Base-by-base conservation (phyloP, 2,329 filamentous ascomycete species). In the Hypoxylon sp. region DNA sequence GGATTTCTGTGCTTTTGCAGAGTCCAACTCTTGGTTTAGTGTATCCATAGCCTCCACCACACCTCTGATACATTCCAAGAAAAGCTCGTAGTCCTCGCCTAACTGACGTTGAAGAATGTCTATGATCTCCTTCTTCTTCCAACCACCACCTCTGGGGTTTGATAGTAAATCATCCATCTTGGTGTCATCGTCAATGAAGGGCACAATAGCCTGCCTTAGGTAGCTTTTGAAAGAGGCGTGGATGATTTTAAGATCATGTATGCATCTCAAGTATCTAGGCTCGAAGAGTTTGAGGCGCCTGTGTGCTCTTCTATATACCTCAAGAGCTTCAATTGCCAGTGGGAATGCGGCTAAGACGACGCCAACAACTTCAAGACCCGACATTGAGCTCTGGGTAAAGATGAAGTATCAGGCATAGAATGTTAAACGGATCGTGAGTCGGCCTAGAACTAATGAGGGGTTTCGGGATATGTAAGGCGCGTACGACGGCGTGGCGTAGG, bases 321-420 rank as follows among this genome's bases (percentile, higher is more conserved):
- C 53, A 2, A 65, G 48, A 8, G 43, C 60, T 11, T 12, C 31
- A 9, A 66, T 52, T 23, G 51, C 54, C 12, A 63, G 29, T 12
- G 61, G 59, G 29, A 64, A 63, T 12, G 60, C 59, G 4, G 55
- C 60, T 9, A 65, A 57, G 2, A 62, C 55, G 13, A 60, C 2
- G 2, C 63, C 61, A 12, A 55, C 63, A 1, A 64, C 23, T 34
- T 63, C 60, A 15, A 64, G 36, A 3, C 59, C 59, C 2, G 62
- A 62, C 62, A 64, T 64, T n/a, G 23, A 27, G 15, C 5, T 16
- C 9, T 7, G 13, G 8, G 7, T 7, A 17, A 29, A 19, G 15
- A 12, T 27, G 20, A 37, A 21, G 6, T 38, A 6, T 19, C 13
- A 27, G 8, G 7, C 23, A 17, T 12, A 9, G 36, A 40, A 29